Percentiles rank a stretch among this genome's conserved stretches.
Conservation (phyloP, 768 basidiomycete genomes). For the Boletus vinaceobasis region DNA sequence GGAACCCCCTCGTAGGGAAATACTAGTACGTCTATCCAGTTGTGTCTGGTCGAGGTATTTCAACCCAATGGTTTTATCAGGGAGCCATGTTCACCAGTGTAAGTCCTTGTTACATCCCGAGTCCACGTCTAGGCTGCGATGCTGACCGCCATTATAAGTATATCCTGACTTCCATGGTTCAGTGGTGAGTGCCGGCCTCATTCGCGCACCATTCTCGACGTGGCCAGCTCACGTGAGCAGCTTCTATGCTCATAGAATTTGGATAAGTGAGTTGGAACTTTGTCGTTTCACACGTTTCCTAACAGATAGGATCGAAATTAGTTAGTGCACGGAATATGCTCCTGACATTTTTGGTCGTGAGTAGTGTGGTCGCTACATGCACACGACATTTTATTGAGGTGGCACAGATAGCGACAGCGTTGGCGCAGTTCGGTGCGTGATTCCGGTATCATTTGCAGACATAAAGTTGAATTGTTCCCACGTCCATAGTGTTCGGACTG, state of each 20-base stretch:
- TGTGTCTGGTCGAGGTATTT: background rate
- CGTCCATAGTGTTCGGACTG: background rate
- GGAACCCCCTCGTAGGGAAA: background rate
- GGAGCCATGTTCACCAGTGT: background rate
- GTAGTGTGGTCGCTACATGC: background rate
- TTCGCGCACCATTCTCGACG: background rate
- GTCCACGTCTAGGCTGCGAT: no score
- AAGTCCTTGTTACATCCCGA: no score
- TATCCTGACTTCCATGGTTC: constrained; percentile 2
- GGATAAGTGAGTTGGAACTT: constrained; percentile 7
- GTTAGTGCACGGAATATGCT: constrained; percentile 6
- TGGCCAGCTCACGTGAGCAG: background rate
- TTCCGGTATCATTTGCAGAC: background rate
- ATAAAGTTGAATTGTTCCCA: background rate
- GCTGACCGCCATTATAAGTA: background rate
- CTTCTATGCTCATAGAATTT: constrained; percentile 12
- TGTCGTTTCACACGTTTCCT: background rate
- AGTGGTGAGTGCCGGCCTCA: constrained; percentile 1
- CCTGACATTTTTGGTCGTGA: constrained; percentile 7
- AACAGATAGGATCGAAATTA: background rate
- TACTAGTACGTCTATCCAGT: background rate
- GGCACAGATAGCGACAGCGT: background rate
- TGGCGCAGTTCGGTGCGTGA: constrained; percentile 6
- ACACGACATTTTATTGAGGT: background rate
- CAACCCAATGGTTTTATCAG: background rate